Conservation (phyloP, 2,329 filamentous ascomycete species). For the Rhinocladiella similis region DNA sequence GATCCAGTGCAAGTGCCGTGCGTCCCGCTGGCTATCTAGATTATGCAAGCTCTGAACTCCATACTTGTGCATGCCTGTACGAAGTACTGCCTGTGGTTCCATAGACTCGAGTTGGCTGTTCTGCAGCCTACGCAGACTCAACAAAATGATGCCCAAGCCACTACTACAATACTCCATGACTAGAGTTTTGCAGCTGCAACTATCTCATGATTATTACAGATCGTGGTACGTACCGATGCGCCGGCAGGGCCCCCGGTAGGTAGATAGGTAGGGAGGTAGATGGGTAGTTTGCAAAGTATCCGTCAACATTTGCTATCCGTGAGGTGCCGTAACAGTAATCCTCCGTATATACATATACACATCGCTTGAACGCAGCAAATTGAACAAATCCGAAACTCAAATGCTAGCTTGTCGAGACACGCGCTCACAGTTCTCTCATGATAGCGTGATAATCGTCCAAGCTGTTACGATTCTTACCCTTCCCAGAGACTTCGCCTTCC, state of each 20-base stretch:
- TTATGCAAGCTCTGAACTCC: constrained; percentile 3
- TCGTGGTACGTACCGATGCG: too few species aligned
- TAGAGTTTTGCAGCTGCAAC: not conserved
- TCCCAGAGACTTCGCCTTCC: not conserved
- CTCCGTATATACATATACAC: not conserved
- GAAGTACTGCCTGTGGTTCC: too few species aligned
- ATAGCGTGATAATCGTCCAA: constrained; percentile 24
- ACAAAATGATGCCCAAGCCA: constrained; percentile 9
- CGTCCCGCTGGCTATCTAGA: not conserved
- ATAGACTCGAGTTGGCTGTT: constrained; percentile 2
- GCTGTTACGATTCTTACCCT: constrained; percentile 9
- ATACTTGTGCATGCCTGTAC: constrained; percentile 1
- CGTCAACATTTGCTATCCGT: too few species aligned
- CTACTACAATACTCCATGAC: not conserved
- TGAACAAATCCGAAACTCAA: not conserved
- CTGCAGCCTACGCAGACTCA: constrained; percentile 17
- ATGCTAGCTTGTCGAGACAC: not conserved
- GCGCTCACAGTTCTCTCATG: constrained; percentile 20
- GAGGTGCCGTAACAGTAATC: too few species aligned
- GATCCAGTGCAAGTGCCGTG: too few species aligned
- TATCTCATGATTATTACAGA: not conserved
- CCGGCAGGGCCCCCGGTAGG: too few species aligned
- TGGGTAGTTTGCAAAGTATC: too few species aligned
- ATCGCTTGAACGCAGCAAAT: constrained; percentile 26
- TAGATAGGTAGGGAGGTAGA: too few species aligned